Evolutionary conservation across 208 protist species (phyloP).

Genomic region (Trypanosoma scelopori): DNA sequence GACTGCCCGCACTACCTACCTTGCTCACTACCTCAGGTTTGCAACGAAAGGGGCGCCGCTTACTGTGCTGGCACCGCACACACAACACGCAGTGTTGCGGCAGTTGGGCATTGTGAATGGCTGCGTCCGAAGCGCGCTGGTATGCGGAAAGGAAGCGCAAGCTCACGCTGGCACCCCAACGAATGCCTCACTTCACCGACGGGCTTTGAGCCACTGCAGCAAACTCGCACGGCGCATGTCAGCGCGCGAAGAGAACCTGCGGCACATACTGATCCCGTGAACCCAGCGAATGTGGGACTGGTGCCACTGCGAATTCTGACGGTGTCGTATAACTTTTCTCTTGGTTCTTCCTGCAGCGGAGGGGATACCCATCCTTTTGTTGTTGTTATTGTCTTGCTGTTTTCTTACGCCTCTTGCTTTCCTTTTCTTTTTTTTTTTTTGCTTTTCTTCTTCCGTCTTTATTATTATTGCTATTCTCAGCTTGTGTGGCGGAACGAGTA

Average conservation of each 20-base stretch:
- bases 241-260: constrained; percentile 72
- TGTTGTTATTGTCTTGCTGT: no score
- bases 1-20: constrained; percentile 44
- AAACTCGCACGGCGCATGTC: constrained; percentile 64
- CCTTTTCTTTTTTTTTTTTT: constrained; percentile 2
- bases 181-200: constrained; percentile 35
- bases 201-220: constrained; percentile 54
- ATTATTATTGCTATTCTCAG: not conserved
- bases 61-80: constrained; percentile 18
- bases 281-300: not conserved
- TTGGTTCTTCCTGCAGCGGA: no score
- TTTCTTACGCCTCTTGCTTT: not conserved
- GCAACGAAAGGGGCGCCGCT: constrained; percentile 6
- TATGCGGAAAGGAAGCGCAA: not conserved
- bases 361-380: no score
- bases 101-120: constrained; percentile 5
- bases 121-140: constrained; percentile 1
- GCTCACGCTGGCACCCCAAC: not conserved
- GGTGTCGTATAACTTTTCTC: not conserved
- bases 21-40: constrained; percentile 27
- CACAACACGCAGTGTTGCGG: constrained; percentile 4
- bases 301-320: no score
- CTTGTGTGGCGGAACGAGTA: not conserved
- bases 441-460: not conserved
- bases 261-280: constrained; percentile 57